Evolutionary conservation across 2,329 filamentous ascomycete genomes (phyloP).

Genomic region (Fusarium pseudograminearum): DNA sequence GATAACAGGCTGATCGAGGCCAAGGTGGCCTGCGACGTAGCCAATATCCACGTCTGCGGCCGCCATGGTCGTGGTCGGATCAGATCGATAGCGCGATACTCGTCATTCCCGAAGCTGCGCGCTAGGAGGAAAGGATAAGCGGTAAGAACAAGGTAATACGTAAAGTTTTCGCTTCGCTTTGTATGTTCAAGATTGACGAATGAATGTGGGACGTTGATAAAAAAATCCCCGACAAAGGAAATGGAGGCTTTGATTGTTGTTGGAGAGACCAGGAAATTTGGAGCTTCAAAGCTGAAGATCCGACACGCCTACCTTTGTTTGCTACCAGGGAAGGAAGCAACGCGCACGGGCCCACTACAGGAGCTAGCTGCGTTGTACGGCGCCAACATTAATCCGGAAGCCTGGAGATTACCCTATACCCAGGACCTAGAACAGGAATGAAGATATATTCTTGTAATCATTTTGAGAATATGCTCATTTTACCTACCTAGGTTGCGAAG

Average conservation of each 20-base stretch:
- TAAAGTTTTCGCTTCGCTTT: conserved; percentile 4
- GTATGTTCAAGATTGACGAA: conserved; percentile 14
- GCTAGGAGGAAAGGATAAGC: conserved; percentile 8
- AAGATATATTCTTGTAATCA: not conserved
- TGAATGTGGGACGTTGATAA: conserved; percentile 30
- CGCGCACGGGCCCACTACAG: conserved; percentile 36
- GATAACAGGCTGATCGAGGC: conserved; percentile 74
- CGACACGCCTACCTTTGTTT: conserved; percentile 40
- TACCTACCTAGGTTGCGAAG: not conserved
- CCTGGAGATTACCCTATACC: conserved; percentile 18
- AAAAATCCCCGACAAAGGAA: conserved; percentile 40
- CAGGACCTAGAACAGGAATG: not conserved
- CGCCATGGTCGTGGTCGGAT: conserved; percentile 55
- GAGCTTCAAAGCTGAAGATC: conserved; percentile 45
- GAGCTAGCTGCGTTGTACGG: conserved; percentile 19
- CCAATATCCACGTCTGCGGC: conserved; percentile 71
- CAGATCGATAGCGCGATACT: conserved; percentile 42
- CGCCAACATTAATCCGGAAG: conserved; percentile 37
- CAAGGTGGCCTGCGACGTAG: conserved; percentile 79
- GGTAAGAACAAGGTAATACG: not conserved
- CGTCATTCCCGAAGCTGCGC: conserved; percentile 46
- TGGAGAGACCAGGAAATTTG: conserved; percentile 44
- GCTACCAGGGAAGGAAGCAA: conserved; percentile 39
- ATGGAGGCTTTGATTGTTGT: conserved; percentile 37
- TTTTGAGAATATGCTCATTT: not conserved